A percentile compares a stretch with the other conserved stretches of the same genome.
These are phyloP conservation scores for Saccharomyces mikatae DNA, from an alignment of 805 yeast genomes.

Conservation along the genomic window DNA sequence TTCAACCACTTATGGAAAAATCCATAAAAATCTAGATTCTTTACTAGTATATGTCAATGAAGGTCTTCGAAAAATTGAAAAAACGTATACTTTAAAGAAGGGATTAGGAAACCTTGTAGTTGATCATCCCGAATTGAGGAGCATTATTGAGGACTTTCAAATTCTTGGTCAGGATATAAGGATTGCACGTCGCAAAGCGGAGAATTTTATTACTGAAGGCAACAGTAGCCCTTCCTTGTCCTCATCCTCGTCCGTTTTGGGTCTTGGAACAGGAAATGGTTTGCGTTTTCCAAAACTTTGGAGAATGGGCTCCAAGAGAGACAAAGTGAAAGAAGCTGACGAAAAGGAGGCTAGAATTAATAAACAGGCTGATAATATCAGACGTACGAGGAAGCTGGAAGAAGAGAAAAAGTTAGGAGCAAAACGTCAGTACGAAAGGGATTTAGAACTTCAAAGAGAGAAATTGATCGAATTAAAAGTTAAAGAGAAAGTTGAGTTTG, in stretches of 20 bases:
- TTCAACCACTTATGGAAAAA: conserved; percentile 6
- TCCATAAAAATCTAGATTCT: conserved; percentile 12
- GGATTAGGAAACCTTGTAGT: conserved; percentile 8
- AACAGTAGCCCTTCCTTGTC: background rate
- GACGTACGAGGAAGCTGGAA: conserved; percentile 10
- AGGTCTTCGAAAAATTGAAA: conserved; percentile 20
- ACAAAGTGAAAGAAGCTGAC: conserved; percentile 10
- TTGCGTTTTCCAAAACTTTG: background rate
- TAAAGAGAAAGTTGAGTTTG: conserved; percentile 21
- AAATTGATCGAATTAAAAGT: conserved; percentile 18
- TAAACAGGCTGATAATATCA: conserved; percentile 19
- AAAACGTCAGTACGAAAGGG: conserved; percentile 9
- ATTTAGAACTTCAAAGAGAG: conserved; percentile 15
- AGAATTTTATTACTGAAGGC: background rate
- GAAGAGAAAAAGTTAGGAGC: conserved; percentile 8
- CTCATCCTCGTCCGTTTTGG: background rate
- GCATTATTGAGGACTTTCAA: conserved; percentile 19
- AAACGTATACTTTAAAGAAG: conserved; percentile 11
- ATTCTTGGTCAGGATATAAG: conserved; percentile 27
- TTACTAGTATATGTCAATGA: conserved; percentile 20
- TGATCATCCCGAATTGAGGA: conserved; percentile 10
- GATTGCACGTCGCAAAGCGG: conserved; percentile 9
- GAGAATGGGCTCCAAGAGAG: conserved; percentile 3
- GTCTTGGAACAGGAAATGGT: background rate
- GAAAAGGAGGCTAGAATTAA: conserved; percentile 17